Percentiles rank a stretch among this genome's conserved stretches.
These are phyloP conservation scores for Macrotyloma uniflorum DNA, from an alignment of 306 rosid species.

Conservation along the genomic window DNA sequence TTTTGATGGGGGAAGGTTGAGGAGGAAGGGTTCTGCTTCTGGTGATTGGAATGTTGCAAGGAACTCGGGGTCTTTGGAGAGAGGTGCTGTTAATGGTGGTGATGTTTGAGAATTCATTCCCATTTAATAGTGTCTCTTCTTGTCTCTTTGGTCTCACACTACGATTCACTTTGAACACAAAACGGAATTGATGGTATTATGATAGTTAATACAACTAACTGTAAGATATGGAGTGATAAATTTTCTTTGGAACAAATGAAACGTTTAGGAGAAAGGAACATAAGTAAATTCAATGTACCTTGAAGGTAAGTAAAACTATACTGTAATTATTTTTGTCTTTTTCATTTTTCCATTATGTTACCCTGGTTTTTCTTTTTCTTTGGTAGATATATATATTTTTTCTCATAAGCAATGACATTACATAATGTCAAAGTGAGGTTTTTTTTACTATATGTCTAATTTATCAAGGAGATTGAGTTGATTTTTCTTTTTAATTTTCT, in stretches of 20 bases:
- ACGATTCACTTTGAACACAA: not conserved
- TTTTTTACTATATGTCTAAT: no score
- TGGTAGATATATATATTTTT: no score
- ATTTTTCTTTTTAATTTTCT: no score
- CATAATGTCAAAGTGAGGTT: no score
- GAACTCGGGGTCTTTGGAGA: conserved; percentile 43
- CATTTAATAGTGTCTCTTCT: not conserved
- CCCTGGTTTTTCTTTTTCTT: no score
- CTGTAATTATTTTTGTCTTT: no score
- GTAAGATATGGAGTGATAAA: not conserved
- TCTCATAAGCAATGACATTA: no score
- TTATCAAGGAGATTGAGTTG: no score
- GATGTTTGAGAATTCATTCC: not conserved
- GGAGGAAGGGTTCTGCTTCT: conserved; percentile 44
- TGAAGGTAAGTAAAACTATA: no score
- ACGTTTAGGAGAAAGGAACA: no score
- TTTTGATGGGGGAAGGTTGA: conserved; percentile 49
- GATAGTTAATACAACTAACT: not conserved
- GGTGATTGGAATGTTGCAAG: conserved; percentile 50
- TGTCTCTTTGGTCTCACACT: not conserved
- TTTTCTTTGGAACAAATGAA: not conserved
- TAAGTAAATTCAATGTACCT: no score
- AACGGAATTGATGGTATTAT: not conserved
- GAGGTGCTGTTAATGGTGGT: conserved; percentile 26
- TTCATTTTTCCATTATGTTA: no score